Base-by-base conservation (phyloP, 345 rosid genomes). In the Cardamine resedifolia region DNA sequence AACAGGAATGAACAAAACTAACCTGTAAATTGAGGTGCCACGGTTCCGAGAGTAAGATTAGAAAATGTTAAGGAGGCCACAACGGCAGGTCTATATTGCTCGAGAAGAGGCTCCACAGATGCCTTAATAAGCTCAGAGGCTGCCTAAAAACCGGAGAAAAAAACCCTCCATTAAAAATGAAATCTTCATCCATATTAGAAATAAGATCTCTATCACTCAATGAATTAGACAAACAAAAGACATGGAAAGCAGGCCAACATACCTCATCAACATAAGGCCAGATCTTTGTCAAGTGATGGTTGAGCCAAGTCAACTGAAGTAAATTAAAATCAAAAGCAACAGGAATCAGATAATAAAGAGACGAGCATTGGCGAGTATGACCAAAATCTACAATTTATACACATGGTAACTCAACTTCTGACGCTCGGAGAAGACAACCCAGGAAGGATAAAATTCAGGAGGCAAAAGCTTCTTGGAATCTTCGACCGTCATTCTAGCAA, bases 21-120 rank as follows among this genome's bases (percentile, higher is more conserved):
- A 92, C 99, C 99, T 81, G 99, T 96, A 59, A 96, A 96, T 57
- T 96, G 98, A n/a, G 99, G 99, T 19, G 98, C 98, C 75, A 96
- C 97, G 1, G 99, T 90, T 26, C 99, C 99, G 3, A 96, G 98
- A 77, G 98, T 92, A 27, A 96, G 85, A 85, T 80, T 96, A 76
- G 99, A 96, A 77, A 91, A 92, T 33, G 85, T 96, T 34, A 96
- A 86, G 58, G 99, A 92, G 0, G 97, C 85, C 45, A 96, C 61
- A 63, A 96, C 44, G n/a, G 89, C 64, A n/a, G 99, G 99, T 68
- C 97, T 88, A 79, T 96, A 88, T 74, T 90, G 97, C 77, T 88
- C 99, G 3, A 96, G 87, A 65, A 90, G 72, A 44, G 99, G 99
- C 83, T 96, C 99, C 36, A 96, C 94, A 0, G 92, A 85, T 59